These are phyloP conservation scores for Chaetomium globosum DNA, from an alignment of 2,329 filamentous ascomycete species.

Conservation along the genomic window DNA sequence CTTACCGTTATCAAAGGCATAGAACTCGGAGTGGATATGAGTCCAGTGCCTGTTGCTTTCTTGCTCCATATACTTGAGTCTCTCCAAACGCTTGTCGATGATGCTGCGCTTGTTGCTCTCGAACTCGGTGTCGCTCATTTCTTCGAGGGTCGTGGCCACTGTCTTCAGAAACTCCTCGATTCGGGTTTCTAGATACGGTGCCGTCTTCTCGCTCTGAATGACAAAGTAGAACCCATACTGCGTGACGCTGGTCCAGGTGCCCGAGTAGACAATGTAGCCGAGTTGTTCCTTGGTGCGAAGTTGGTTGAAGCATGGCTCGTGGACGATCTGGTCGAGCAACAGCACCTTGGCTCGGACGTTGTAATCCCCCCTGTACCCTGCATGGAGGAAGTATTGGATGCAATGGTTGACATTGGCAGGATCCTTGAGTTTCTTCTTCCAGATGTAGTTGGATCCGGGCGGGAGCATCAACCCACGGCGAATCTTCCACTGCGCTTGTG, in stretches of 20 bases:
- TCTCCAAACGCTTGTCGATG: conserved; percentile 83
- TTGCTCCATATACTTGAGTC: conserved; percentile 85
- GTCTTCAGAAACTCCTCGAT: conserved; percentile 80
- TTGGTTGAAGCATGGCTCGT: conserved; percentile 93
- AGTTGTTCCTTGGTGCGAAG: conserved; percentile 96
- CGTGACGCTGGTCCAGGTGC: conserved; percentile 69
- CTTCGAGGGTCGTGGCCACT: conserved; percentile 66
- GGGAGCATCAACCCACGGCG: conserved; percentile 76
- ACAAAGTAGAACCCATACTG: conserved; percentile 85
- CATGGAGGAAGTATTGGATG: conserved; percentile 74
- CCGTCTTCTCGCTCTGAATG: conserved; percentile 87
- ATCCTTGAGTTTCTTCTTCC: conserved; percentile 78
- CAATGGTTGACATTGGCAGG: conserved; percentile 88
- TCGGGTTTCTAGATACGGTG: conserved; percentile 79
- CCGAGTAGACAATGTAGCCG: conserved; percentile 93
- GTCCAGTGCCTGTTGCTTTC: conserved; percentile 83
- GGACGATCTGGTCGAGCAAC: conserved; percentile 84
- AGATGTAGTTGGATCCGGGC: conserved; percentile 79
- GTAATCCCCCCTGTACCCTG: conserved; percentile 71
- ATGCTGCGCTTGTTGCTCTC: conserved; percentile 89
- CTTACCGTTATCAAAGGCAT: conserved; percentile 85
- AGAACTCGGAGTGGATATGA: conserved; percentile 82
- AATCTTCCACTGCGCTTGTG: conserved; percentile 77
- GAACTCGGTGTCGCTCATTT: conserved; percentile 83
- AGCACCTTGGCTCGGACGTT: conserved; percentile 72